Conservation (phyloP, 768 basidiomycete species). For the Termitomyces heimii region DNA sequence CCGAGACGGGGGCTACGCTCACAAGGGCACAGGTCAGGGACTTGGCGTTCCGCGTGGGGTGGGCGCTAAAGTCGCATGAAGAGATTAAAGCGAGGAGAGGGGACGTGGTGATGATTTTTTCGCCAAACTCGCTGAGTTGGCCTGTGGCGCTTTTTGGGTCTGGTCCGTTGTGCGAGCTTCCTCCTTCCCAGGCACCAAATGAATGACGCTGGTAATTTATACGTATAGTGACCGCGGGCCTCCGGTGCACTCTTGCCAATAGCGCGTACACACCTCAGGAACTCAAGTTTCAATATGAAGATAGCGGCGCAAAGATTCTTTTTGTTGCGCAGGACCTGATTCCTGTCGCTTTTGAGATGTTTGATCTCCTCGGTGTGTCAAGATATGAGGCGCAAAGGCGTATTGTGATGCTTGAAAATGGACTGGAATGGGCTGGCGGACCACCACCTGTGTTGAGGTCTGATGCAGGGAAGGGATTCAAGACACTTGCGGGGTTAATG, state of each 20-base stretch:
- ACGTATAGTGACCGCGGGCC: conserved; percentile 50
- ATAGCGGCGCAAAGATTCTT: conserved; percentile 59
- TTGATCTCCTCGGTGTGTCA: conserved; percentile 42
- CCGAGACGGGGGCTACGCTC: conserved; percentile 47
- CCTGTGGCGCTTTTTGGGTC: conserved; percentile 43
- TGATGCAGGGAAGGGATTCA: not conserved
- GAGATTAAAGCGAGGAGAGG: conserved; percentile 34
- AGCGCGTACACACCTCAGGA: conserved; percentile 63
- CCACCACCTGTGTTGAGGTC: conserved; percentile 21
- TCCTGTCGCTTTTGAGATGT: conserved; percentile 48
- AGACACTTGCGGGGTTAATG: conserved; percentile 18
- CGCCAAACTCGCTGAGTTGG: conserved; percentile 58
- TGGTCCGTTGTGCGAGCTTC: conserved; percentile 19
- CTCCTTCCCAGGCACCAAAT: not conserved
- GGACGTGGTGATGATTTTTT: conserved; percentile 59
- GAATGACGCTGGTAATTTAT: not conserved
- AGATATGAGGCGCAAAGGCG: conserved; percentile 42
- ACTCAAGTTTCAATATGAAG: conserved; percentile 63
- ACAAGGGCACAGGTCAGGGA: conserved; percentile 49
- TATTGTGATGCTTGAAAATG: conserved; percentile 49
- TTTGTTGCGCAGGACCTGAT: conserved; percentile 62
- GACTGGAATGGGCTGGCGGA: conserved; percentile 40
- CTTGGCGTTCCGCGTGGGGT: conserved; percentile 49
- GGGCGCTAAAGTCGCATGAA: conserved; percentile 49
- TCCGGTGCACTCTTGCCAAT: conserved; percentile 72